Evolutionary conservation across 1,139 yeast species (phyloP).

Genomic region (Blastobotrys buckinghamii): DNA sequence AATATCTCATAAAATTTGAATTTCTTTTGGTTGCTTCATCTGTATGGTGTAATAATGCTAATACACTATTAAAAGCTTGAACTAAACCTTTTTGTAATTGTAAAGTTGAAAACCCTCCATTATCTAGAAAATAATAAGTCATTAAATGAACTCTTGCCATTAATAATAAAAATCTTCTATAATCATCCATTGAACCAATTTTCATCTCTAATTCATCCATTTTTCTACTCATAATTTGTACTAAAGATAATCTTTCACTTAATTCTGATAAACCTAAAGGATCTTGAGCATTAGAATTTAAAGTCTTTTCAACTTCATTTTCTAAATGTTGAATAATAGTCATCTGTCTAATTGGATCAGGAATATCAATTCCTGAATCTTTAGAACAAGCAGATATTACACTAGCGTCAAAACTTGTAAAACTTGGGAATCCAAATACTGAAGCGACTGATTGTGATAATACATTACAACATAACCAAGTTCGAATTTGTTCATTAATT

Average conservation of each 20-base stretch:
- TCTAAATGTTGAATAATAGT: conserved; percentile 79
- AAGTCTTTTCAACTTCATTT: conserved; percentile 73
- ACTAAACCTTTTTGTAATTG: conserved; percentile 73
- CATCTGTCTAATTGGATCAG: conserved; percentile 62
- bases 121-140: conserved; percentile 76
- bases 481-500: conserved; percentile 70
- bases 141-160: conserved; percentile 73
- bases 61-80: conserved; percentile 71
- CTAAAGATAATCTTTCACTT: conserved; percentile 64
- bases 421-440: conserved; percentile 91
- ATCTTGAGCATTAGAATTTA: conserved; percentile 67
- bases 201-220: conserved; percentile 68
- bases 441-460: conserved; percentile 88
- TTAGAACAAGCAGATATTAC: conserved; percentile 50
- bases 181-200: conserved; percentile 47
- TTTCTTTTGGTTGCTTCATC: conserved; percentile 54
- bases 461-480: conserved; percentile 92
- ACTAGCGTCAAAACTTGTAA: conserved; percentile 76
- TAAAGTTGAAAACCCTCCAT: conserved; percentile 41
- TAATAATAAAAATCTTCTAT: conserved; percentile 60
- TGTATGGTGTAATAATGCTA: conserved; percentile 63
- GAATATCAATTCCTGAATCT: conserved; percentile 42
- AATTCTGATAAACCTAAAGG: conserved; percentile 58
- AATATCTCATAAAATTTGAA: conserved; percentile 59
- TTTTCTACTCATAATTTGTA: conserved; percentile 64